Evolutionary conservation across 106 monocot species (phyloP).

Genomic region (Acorus calamus): DNA sequence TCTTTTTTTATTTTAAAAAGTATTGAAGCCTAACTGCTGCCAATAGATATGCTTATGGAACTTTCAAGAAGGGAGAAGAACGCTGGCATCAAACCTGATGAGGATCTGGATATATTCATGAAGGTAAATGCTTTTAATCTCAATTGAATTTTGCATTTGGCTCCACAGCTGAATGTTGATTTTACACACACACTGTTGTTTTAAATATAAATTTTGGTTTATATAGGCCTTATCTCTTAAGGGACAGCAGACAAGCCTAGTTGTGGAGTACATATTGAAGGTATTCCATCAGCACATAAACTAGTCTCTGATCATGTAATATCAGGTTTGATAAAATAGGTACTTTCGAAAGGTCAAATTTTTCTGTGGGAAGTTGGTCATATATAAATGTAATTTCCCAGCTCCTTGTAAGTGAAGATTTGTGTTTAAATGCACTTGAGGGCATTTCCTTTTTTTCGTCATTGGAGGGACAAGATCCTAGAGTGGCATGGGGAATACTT

Average conservation of each 20-base stretch:
- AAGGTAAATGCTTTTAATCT: slow-evolving; percentile 38
- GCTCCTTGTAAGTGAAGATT: no score
- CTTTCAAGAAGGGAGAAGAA: slow-evolving; percentile 86
- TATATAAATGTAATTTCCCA: no score
- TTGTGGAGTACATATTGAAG: slow-evolving; percentile 97
- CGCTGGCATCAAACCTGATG: slow-evolving; percentile 90
- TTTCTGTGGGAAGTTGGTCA: no score
- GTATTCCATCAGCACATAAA: slow-evolving; percentile 23
- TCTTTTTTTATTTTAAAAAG: slow-evolving; percentile 5
- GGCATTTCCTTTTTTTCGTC: no score
- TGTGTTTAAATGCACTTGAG: no score
- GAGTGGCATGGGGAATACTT: no score
- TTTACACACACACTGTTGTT: not conserved
- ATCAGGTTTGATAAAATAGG: no score
- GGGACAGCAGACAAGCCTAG: slow-evolving; percentile 72
- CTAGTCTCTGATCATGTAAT: no score
- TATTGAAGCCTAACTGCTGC: slow-evolving; percentile 6
- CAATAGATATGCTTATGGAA: slow-evolving; percentile 90
- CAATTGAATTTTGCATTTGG: not conserved
- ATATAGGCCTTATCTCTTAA: slow-evolving; percentile 79
- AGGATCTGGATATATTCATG: slow-evolving; percentile 99
- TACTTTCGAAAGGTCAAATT: not conserved
- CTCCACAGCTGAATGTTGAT: slow-evolving; percentile 2
- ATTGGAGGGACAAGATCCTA: no score
- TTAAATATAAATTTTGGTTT: slow-evolving; percentile 1